Evolutionary conservation across 768 basidiomycete genomes (phyloP).

Genomic region (Boletus eberwhitei): DNA sequence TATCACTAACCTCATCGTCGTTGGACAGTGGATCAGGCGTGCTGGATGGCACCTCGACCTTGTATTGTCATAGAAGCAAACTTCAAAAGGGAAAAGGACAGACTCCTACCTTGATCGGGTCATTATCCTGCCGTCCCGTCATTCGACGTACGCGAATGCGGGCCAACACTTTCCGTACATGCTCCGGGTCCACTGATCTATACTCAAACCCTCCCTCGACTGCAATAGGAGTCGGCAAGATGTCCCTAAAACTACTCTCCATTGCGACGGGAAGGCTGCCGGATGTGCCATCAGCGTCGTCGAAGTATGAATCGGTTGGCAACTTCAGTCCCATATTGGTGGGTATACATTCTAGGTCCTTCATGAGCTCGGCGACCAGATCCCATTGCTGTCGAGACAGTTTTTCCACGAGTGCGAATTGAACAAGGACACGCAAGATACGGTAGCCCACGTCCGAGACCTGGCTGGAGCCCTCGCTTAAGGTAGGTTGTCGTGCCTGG

Average conservation of each 20-base stretch:
- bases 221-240: neutral
- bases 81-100: neutral
- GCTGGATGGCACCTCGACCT: neutral
- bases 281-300: slow-evolving; percentile 62
- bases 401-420: slow-evolving; percentile 72
- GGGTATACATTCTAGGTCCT: slow-evolving; percentile 60
- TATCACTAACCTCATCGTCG: too few relatives aligned
- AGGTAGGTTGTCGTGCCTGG: slow-evolving; percentile 18
- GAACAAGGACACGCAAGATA: slow-evolving; percentile 54
- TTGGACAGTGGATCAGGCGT: neutral
- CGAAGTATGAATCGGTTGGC: slow-evolving; percentile 75
- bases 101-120: slow-evolving; percentile 2
- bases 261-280: slow-evolving; percentile 26
- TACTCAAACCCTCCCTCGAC: neutral
- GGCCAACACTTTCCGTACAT: slow-evolving; percentile 3
- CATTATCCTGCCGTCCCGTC: neutral
- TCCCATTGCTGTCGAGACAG: slow-evolving; percentile 53
- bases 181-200: neutral
- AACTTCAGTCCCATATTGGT: slow-evolving; percentile 68
- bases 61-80: neutral
- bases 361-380: slow-evolving; percentile 46
- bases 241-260: neutral
- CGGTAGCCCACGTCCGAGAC: slow-evolving; percentile 48
- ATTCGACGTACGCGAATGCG: slow-evolving; percentile 36
- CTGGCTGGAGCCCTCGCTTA: neutral